Conservation (phyloP, 345 rosid genomes). For the Gossypium ekmanianum region DNA sequence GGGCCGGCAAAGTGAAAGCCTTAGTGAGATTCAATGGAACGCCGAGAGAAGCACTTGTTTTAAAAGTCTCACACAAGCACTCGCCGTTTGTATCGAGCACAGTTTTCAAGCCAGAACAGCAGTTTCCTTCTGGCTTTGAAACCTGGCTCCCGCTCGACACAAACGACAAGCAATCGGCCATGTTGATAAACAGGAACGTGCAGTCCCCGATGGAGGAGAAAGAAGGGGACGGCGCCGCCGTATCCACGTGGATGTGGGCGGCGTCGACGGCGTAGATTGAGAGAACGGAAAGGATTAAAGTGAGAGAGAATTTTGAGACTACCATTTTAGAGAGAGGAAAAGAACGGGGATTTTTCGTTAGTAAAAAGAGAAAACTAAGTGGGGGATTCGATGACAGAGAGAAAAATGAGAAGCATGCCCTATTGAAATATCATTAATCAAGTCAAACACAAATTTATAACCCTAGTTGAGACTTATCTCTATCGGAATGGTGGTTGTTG, state of each 20-base stretch:
- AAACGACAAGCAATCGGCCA: constrained; percentile 71
- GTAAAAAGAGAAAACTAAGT: neutral
- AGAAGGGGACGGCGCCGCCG: constrained; percentile 36
- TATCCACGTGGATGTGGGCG: neutral
- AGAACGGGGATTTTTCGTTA: neutral
- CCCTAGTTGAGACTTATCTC: too few relatives aligned
- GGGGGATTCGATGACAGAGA: too few relatives aligned
- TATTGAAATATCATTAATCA: too few relatives aligned
- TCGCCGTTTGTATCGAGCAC: constrained; percentile 54
- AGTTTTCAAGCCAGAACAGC: constrained; percentile 77
- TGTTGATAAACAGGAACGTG: constrained; percentile 46
- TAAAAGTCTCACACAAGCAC: constrained; percentile 80
- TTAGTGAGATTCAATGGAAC: constrained; percentile 65
- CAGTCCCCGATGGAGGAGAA: constrained; percentile 43
- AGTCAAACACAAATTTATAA: too few relatives aligned
- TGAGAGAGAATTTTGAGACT: neutral
- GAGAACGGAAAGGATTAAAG: neutral
- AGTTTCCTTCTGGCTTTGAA: constrained; percentile 53
- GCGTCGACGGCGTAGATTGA: neutral
- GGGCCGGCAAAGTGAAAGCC: constrained; percentile 63
- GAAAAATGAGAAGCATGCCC: too few relatives aligned
- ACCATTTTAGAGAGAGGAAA: neutral
- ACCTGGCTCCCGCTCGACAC: constrained; percentile 59
- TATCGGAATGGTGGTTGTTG: too few relatives aligned
- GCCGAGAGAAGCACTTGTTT: constrained; percentile 66